A percentile compares a stretch with the other conserved stretches of the same genome.
Evolutionary conservation across 2,329 filamentous ascomycete genomes (phyloP).

Genomic region (Colletotrichum liaoningense): DNA sequence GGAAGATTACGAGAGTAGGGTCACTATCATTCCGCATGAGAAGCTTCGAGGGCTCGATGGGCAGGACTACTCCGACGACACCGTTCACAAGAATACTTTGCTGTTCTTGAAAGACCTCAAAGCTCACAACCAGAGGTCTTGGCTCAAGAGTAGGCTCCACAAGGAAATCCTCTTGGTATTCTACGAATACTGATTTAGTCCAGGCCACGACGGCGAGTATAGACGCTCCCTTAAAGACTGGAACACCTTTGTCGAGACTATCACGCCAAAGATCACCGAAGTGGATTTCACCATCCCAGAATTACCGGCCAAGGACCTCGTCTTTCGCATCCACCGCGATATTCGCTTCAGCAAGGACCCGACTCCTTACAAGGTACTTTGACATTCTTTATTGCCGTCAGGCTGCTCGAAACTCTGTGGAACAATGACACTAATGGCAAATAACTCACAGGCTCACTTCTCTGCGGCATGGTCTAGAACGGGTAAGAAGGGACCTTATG

Average conservation of each 20-base stretch:
- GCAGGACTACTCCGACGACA: conserved; percentile 62
- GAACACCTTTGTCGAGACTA: conserved; percentile 78
- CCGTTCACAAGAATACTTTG: conserved; percentile 68
- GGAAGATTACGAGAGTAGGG: conserved; percentile 47
- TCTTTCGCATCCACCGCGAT: conserved; percentile 90
- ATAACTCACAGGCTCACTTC: conserved; percentile 74
- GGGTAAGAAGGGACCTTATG: conserved; percentile 87
- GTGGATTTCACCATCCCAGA: conserved; percentile 87
- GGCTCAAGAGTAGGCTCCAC: conserved; percentile 64
- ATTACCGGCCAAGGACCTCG: conserved; percentile 84
- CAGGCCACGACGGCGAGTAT: conserved; percentile 85
- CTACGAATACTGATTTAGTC: conserved; percentile 13
- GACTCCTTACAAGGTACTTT: conserved; percentile 84
- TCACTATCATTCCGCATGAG: conserved; percentile 55
- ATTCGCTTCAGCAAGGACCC: conserved; percentile 86
- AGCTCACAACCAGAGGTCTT: conserved; percentile 67
- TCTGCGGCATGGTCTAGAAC: conserved; percentile 89
- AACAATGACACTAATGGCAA: background rate
- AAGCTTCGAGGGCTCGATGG: conserved; percentile 54
- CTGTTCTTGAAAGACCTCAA: conserved; percentile 69
- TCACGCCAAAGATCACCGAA: conserved; percentile 77
- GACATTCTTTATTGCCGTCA: background rate
- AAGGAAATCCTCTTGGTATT: background rate
- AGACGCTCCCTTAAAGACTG: conserved; percentile 84
- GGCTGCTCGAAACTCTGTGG: too few relatives aligned